Percentiles rank a stretch among this genome's conserved stretches.
These are phyloP conservation scores for Trichoderma asperellum DNA, from an alignment of 2,329 filamentous ascomycete genomes.

Conservation along the genomic window DNA sequence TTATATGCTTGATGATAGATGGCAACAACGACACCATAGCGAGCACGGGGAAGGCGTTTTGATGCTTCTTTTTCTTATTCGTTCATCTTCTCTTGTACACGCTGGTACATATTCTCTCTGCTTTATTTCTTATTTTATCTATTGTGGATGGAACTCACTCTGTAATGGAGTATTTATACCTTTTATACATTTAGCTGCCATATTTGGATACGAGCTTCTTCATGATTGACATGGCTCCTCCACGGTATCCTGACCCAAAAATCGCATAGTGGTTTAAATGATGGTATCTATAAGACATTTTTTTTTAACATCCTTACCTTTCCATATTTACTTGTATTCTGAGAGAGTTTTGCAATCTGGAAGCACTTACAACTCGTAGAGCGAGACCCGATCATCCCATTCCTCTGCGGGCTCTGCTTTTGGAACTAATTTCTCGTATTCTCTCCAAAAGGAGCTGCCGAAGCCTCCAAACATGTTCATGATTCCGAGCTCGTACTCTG, in stretches of 20 bases:
- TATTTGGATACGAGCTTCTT: conserved; percentile 74
- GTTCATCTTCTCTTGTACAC: not conserved
- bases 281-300: conserved; percentile 66
- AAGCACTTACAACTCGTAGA: conserved; percentile 78
- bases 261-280: conserved; percentile 86
- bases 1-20: conserved; percentile 26
- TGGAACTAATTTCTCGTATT: conserved; percentile 75
- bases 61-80: not conserved
- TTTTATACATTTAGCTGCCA: conserved; percentile 41
- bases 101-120: not conserved
- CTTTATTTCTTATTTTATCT: conserved; percentile 25
- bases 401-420: conserved; percentile 81
- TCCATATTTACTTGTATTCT: not conserved
- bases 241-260: conserved; percentile 79
- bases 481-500: conserved; percentile 88
- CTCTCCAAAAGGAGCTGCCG: conserved; percentile 68
- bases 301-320: conserved; percentile 30
- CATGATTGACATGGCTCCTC: conserved; percentile 81
- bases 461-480: conserved; percentile 98
- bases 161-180: not conserved
- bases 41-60: conserved; percentile 28
- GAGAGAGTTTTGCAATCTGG: not conserved
- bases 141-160: conserved; percentile 8
- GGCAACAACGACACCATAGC: conserved; percentile 26
- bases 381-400: conserved; percentile 77